Conservation (phyloP, 257 asterid species). For the Solanum commersonii region DNA sequence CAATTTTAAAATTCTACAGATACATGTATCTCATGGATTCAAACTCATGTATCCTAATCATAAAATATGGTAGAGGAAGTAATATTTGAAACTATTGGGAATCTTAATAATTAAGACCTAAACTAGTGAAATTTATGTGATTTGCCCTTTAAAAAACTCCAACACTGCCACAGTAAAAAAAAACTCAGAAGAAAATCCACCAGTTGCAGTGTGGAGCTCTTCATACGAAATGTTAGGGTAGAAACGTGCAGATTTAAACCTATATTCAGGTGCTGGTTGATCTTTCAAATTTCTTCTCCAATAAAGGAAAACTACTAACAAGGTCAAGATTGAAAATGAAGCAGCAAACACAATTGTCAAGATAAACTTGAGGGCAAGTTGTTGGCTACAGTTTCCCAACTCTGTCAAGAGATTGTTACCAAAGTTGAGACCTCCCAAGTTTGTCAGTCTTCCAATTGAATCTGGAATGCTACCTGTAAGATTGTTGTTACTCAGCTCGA, state of each 20-base stretch:
- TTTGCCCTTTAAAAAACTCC: too few relatives aligned
- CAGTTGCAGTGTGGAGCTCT: constrained; percentile 27
- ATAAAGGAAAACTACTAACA: constrained; percentile 17
- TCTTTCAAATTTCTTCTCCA: neutral
- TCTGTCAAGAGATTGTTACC: constrained; percentile 25
- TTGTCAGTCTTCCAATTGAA: constrained; percentile 29
- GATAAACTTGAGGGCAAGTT: constrained; percentile 16
- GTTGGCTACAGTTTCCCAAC: constrained; percentile 20
- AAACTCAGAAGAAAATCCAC: constrained; percentile 21
- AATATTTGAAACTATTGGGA: too few relatives aligned
- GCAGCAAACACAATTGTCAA: neutral
- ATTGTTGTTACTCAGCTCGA: constrained; percentile 7
- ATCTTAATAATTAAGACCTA: too few relatives aligned
- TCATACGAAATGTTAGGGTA: constrained; percentile 21
- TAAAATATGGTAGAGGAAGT: too few relatives aligned
- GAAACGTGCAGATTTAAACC: neutral
- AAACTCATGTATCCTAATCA: too few relatives aligned
- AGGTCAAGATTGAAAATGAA: constrained; percentile 9
- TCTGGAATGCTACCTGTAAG: constrained; percentile 31
- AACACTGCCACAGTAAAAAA: constrained; percentile 28
- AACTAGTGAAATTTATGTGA: too few relatives aligned
- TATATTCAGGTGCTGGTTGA: neutral
- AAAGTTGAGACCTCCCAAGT: constrained; percentile 14
- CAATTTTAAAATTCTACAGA: too few relatives aligned
- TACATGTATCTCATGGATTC: too few relatives aligned